Percentiles rank a stretch among this genome's conserved stretches.
phyloP scores from a whole-genome alignment of 2,329 filamentous ascomycete species.

The Stagonosporopsis cucurbitacearum region DNA sequence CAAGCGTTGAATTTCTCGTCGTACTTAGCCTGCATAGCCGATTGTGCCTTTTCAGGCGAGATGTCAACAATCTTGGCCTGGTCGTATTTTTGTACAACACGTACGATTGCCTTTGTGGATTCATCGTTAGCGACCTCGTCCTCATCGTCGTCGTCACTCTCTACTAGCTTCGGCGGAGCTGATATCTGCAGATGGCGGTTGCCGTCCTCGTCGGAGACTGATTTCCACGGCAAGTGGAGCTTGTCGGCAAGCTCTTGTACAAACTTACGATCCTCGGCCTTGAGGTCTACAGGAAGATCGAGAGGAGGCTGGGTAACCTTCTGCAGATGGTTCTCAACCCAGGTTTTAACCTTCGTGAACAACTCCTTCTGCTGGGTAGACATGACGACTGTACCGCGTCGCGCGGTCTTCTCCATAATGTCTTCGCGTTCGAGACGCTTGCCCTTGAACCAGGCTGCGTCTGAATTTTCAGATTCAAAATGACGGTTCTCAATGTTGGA shows the following conservation, averaged over 20 bases:
- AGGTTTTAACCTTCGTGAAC: slow-evolving; percentile 82
- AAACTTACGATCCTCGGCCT: slow-evolving; percentile 89
- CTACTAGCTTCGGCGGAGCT: slow-evolving; percentile 60
- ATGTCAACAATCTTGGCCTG: slow-evolving; percentile 85
- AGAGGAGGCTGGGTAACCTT: slow-evolving; percentile 59
- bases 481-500: slow-evolving; percentile 89
- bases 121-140: slow-evolving; percentile 81
- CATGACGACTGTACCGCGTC: slow-evolving; percentile 71
- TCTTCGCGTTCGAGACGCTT: slow-evolving; percentile 77
- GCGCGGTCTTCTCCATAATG: slow-evolving; percentile 66
- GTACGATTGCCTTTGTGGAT: slow-evolving; percentile 78
- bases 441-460: slow-evolving; percentile 89
- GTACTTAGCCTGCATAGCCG: slow-evolving; percentile 82
- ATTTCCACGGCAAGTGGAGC: slow-evolving; percentile 70
- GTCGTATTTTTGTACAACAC: slow-evolving; percentile 89
- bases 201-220: slow-evolving; percentile 67
- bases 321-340: slow-evolving; percentile 71
- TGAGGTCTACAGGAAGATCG: slow-evolving; percentile 74
- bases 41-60: slow-evolving; percentile 78
- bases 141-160: slow-evolving; percentile 64
- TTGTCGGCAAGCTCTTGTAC: slow-evolving; percentile 82
- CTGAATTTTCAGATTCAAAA: slow-evolving; percentile 87
- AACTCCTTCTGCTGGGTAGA: slow-evolving; percentile 81
- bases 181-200: slow-evolving; percentile 70
- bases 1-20: slow-evolving; percentile 87